Conservation (phyloP, 495 filamentous ascomycete genomes). For the Penicillium arizonense region DNA sequence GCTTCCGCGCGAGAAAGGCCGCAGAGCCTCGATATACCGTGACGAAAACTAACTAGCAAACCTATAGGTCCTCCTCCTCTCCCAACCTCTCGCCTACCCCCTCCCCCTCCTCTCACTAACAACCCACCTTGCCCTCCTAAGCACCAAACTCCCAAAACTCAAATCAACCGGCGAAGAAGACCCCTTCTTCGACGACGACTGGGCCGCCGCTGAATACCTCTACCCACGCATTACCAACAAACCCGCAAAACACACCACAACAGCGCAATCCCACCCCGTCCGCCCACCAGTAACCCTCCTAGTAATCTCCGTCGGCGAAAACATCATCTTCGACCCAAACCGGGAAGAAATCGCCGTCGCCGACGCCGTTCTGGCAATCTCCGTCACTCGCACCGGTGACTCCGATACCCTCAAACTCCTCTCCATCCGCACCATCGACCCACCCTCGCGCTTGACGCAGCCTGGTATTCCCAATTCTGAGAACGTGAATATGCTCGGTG, state of each 20-base stretch:
- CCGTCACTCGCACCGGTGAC: slow-evolving; percentile 48
- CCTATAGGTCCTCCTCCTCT: slow-evolving; percentile 83
- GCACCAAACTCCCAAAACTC: slow-evolving; percentile 77
- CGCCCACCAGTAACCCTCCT: slow-evolving; percentile 85
- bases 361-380: slow-evolving; percentile 80
- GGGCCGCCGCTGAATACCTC: slow-evolving; percentile 75
- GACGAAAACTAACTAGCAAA: not conserved
- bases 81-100: slow-evolving; percentile 85
- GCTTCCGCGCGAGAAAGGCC: no score
- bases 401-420: slow-evolving; percentile 47
- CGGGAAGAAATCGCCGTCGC: slow-evolving; percentile 90
- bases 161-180: slow-evolving; percentile 89
- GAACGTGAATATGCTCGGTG: slow-evolving; percentile 60
- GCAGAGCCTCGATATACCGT: no score
- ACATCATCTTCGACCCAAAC: slow-evolving; percentile 90
- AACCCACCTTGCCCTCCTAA: slow-evolving; percentile 91
- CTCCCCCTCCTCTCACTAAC: slow-evolving; percentile 89
- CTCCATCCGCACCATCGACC: slow-evolving; percentile 67
- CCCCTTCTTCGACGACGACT: slow-evolving; percentile 97
- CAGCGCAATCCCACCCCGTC: slow-evolving; percentile 22
- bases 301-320: slow-evolving; percentile 80
- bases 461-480: slow-evolving; percentile 66
- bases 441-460: slow-evolving; percentile 67
- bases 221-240: slow-evolving; percentile 55
- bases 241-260: not conserved